These are phyloP conservation scores for Monosporascus sp. DNA, from an alignment of 2,329 filamentous ascomycete genomes.

Conservation along the genomic window DNA sequence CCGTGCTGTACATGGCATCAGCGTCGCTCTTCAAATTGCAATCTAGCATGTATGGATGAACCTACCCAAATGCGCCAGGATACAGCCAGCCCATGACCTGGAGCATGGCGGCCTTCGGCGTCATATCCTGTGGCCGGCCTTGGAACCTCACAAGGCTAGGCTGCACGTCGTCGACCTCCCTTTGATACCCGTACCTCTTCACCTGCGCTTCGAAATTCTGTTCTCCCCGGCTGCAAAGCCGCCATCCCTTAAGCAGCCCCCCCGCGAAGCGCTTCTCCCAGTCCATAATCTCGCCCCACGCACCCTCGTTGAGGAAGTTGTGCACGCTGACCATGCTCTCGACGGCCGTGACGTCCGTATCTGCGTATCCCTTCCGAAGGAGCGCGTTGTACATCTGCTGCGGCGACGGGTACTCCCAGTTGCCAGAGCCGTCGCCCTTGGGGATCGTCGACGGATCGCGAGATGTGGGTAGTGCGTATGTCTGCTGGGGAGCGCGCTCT, in stretches of 20 bases:
- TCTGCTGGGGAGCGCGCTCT: constrained; percentile 67
- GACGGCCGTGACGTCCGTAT: constrained; percentile 88
- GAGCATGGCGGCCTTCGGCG: constrained; percentile 83
- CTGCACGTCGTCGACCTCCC: constrained; percentile 48
- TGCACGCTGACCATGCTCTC: constrained; percentile 97
- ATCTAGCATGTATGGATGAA: constrained; percentile 6
- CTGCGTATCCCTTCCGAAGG: constrained; percentile 89
- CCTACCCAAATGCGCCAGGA: constrained; percentile 72
- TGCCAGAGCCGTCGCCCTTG: constrained; percentile 69
- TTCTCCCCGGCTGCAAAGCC: constrained; percentile 69
- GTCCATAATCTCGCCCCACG: constrained; percentile 89
- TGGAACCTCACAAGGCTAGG: constrained; percentile 83
- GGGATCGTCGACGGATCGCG: constrained; percentile 88
- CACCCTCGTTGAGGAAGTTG: constrained; percentile 97
- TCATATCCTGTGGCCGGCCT: constrained; percentile 81
- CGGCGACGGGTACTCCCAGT: constrained; percentile 97
- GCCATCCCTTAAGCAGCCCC: constrained; percentile 68
- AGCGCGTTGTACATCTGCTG: constrained; percentile 99
- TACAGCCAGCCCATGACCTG: constrained; percentile 75
- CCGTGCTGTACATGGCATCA: constrained; percentile 45
- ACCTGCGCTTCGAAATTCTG: constrained; percentile 44
- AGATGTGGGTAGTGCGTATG: constrained; percentile 66
- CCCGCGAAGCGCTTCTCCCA: constrained; percentile 85
- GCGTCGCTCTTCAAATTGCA: too few species aligned
- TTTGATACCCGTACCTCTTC: constrained; percentile 41